Evolutionary conservation across 139 green algal genomes (phyloP).

Genomic region (Ettlia oleoabundans): DNA sequence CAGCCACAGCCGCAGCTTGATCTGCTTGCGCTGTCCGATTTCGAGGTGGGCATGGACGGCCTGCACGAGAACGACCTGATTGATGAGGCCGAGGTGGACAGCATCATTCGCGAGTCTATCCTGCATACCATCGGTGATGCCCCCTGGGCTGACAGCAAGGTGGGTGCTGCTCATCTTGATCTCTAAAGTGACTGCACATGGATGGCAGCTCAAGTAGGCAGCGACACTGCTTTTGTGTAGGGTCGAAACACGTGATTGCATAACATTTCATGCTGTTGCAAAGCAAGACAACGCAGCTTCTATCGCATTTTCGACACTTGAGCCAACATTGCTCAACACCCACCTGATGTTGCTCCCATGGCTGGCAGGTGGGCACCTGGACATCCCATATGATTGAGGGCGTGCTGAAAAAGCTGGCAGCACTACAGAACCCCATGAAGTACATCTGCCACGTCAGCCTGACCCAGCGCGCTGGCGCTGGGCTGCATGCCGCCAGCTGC

Average conservation of each 20-base stretch:
- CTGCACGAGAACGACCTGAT: conserved; percentile 84
- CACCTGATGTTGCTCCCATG: background rate
- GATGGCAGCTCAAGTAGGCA: too few relatives aligned
- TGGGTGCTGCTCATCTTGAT: background rate
- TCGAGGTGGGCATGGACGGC: conserved; percentile 41
- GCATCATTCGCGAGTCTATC: conserved; percentile 65
- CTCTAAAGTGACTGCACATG: too few relatives aligned
- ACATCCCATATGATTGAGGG: conserved; percentile 79
- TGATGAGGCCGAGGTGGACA: conserved; percentile 87
- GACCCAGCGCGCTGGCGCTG: conserved; percentile 82
- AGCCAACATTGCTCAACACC: background rate
- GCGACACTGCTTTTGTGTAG: too few relatives aligned
- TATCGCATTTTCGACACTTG: too few relatives aligned
- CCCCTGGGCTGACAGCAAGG: conserved; percentile 74
- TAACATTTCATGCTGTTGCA: too few relatives aligned
- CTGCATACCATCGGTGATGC: conserved; percentile 67
- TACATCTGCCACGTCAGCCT: conserved; percentile 30
- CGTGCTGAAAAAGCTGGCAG: conserved; percentile 80
- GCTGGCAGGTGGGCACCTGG: conserved; percentile 64
- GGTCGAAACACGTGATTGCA: too few relatives aligned
- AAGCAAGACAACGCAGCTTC: too few relatives aligned
- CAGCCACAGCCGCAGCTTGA: too few relatives aligned
- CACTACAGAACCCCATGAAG: conserved; percentile 86
- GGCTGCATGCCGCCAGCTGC: conserved; percentile 79
- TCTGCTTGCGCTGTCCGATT: background rate